These are phyloP conservation scores for Rhododendron vialii DNA, from an alignment of 148 eudicot species.

Conservation along the genomic window DNA sequence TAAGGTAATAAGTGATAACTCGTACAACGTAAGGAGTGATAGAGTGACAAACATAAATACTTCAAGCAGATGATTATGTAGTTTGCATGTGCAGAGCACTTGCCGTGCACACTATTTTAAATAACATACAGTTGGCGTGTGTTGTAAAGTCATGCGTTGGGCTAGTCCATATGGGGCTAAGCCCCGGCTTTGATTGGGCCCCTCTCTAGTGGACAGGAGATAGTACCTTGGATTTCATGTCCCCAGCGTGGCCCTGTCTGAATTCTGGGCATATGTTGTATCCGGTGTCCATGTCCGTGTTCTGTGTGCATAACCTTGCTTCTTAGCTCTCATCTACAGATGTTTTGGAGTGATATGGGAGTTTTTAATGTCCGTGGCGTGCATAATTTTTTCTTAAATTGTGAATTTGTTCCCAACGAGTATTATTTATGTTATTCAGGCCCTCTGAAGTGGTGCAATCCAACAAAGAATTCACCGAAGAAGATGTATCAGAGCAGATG, in stretches of 20 bases:
- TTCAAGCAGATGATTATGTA: background rate
- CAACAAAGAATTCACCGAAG: slow-evolving; percentile 83
- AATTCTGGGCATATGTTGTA: background rate
- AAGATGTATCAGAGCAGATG: slow-evolving; percentile 71
- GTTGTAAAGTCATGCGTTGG: background rate
- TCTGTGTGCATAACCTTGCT: background rate
- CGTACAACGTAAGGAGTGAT: background rate
- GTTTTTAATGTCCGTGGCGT: background rate
- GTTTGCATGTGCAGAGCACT: background rate
- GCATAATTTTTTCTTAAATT: background rate
- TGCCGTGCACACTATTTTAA: background rate
- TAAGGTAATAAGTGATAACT: background rate
- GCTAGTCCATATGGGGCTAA: background rate
- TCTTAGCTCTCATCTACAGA: background rate
- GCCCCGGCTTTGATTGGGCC: background rate
- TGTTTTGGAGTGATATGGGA: background rate
- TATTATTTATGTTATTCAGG: slow-evolving; percentile 24
- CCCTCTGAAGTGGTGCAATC: slow-evolving; percentile 80
- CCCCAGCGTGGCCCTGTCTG: background rate
- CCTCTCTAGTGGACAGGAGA: background rate
- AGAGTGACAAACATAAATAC: background rate
- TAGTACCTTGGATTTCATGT: background rate
- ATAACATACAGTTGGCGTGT: background rate
- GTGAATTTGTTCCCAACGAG: background rate
- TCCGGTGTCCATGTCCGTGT: background rate